Evolutionary conservation across 805 yeast genomes (phyloP).

Genomic region (Debaryomyces castellii): DNA sequence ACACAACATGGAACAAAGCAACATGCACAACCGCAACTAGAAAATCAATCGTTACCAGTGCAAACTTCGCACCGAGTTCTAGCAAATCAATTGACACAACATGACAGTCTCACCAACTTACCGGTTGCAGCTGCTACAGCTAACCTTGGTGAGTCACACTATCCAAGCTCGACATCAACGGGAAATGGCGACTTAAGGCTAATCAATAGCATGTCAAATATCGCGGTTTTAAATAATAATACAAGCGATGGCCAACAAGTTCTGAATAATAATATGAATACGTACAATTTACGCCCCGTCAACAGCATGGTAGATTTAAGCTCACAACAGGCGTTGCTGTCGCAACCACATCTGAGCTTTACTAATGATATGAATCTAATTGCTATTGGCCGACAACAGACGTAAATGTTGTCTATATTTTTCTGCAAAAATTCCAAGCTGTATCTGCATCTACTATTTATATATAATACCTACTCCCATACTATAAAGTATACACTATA

Average conservation of each 20-base stretch:
- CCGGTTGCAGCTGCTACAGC: constrained; percentile 14
- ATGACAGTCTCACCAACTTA: constrained; percentile 25
- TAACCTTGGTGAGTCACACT: neutral
- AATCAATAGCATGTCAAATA: constrained; percentile 28
- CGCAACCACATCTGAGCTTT: neutral
- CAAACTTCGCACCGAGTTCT: neutral
- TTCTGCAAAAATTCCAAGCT: neutral
- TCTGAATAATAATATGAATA: constrained; percentile 4
- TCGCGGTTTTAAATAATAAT: constrained; percentile 14
- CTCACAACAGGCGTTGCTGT: constrained; percentile 5
- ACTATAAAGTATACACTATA: no score
- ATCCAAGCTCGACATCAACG: constrained; percentile 4
- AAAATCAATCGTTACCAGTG: neutral
- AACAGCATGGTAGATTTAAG: constrained; percentile 35
- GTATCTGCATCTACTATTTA: no score
- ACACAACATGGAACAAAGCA: constrained; percentile 1
- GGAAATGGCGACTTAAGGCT: constrained; percentile 18
- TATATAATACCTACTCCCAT: no score
- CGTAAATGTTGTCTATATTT: neutral
- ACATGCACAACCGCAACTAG: neutral
- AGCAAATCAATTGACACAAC: constrained; percentile 9
- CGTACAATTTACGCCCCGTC: constrained; percentile 21
- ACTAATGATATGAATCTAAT: constrained; percentile 2
- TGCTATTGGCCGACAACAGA: neutral
- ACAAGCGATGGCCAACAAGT: constrained; percentile 5